Percentiles rank a stretch among this genome's conserved stretches.
Conservation (phyloP, 1,284 basidiomycete genomes). For the Trichosporon sp. region DNA sequence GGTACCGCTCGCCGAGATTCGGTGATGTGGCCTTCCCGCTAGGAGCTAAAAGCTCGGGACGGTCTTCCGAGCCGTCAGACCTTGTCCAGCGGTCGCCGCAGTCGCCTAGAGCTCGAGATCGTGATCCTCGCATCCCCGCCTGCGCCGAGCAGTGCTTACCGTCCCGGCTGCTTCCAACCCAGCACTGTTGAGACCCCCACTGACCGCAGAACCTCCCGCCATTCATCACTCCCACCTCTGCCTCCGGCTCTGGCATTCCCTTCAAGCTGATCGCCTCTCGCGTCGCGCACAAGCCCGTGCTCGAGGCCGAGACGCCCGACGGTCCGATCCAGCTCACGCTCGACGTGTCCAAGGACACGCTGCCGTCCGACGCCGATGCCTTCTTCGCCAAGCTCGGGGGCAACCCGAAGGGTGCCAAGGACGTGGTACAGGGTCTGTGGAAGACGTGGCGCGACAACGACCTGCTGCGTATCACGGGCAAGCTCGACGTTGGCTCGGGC, state of each 20-base stretch:
- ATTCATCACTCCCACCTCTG: neutral
- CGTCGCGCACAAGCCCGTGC: constrained; percentile 10
- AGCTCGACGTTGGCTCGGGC: constrained; percentile 7
- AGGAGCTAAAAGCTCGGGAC: no score
- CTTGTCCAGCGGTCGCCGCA: no score
- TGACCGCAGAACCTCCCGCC: constrained; percentile 7
- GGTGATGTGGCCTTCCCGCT: no score
- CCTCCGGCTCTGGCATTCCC: neutral
- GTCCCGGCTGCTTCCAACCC: neutral
- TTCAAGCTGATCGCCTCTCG: constrained; percentile 13
- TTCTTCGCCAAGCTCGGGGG: constrained; percentile 10
- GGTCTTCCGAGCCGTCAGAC: no score
- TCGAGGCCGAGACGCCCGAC: constrained; percentile 9
- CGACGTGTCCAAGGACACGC: constrained; percentile 6
- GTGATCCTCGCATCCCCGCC: neutral
- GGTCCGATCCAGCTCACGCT: constrained; percentile 11
- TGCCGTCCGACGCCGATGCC: constrained; percentile 9
- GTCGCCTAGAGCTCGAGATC: no score
- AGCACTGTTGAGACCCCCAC: neutral
- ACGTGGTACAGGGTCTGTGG: constrained; percentile 13
- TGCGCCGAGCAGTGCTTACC: no score
- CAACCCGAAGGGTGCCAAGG: constrained; percentile 1
- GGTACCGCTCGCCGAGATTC: no score
- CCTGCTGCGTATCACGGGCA: constrained; percentile 12
- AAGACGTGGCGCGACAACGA: constrained; percentile 16